A percentile compares a stretch with the other conserved stretches of the same genome.
phyloP scores from a whole-genome alignment of 169 alveolate species.

The Plasmodium blacklocki region DNA sequence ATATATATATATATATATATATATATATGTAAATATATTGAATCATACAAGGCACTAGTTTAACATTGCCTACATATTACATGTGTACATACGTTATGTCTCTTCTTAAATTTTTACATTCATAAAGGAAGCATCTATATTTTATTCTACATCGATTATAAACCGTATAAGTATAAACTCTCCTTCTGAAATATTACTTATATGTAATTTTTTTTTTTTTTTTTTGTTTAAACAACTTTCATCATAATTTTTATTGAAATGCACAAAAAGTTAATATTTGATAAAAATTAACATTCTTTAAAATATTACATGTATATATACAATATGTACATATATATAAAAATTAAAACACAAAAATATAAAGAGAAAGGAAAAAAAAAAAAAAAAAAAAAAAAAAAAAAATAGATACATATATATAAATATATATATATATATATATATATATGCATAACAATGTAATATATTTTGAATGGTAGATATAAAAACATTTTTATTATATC shows the following conservation, averaged over 20 bases:
- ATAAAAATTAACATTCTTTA: constrained; percentile 17
- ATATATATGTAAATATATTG: too few species aligned
- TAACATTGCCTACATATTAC: too few species aligned
- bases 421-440: neutral
- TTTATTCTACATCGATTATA: too few species aligned
- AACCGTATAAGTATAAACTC: too few species aligned
- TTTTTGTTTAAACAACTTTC: constrained; percentile 13
- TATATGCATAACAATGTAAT: neutral
- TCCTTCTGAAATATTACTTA: too few species aligned
- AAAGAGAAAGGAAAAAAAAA: neutral
- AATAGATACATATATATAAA: constrained; percentile 4
- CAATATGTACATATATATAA: neutral
- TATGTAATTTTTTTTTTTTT: neutral
- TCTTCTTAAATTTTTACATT: too few species aligned
- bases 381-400: neutral
- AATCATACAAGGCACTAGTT: too few species aligned
- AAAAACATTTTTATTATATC: too few species aligned
- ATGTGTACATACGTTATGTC: too few species aligned
- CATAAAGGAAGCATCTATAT: too few species aligned
- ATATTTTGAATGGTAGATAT: neutral
- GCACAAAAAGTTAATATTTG: constrained; percentile 9
- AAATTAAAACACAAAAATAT: neutral
- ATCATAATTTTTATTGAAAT: neutral
- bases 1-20: too few species aligned
- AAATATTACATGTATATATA: neutral